Base-by-base conservation (phyloP, 306 rosid species). In the Quercus glauca region DNA sequence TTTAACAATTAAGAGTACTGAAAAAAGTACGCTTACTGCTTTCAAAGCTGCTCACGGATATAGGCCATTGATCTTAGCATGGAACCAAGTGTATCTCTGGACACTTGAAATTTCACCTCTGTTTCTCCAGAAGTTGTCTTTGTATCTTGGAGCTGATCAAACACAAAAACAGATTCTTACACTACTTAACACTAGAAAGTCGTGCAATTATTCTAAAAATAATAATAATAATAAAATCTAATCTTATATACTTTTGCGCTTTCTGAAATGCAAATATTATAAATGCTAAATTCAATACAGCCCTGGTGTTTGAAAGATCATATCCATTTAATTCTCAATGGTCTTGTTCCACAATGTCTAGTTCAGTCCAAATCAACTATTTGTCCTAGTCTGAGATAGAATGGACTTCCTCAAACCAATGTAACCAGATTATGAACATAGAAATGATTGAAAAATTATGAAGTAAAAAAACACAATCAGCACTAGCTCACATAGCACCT, bases 41-140 rank as follows among this genome's bases (percentile, higher is more conserved):
- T 61, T 82, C 85, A 92, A 77, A 92, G 95, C 83, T 92, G 95
- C 78, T 92, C 90, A 43, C 75, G 85, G 80, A 92, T 87, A 82
- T 78, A 87, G 83, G 89, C 82, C 97, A 92, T 83, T 78, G 93
- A 89, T 76, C 89, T 86, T 81, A 90, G 85, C 92, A 90, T 92
- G 82, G 93, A 89, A 69, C 85, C 88, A 14, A 92, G 81, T 17
- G 92, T 84, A 63, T 92, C 93, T 60, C 90, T 85, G 81, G 95
- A 89, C 53, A 90, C 97, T 79, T 90, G 97, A 89, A 92, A 92
- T 77, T 90, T 92, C 84, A 92, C 86, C 86, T 92, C 87, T 25
- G 92, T 84, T 86, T 89, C 90, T 81, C 93, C 92, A 76, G 92
- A 78, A 67, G 82, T 82, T 69, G 93, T 87, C 86, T 86, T 90